These are phyloP conservation scores for Bolboschoenus planiculmis DNA, from an alignment of 176 grass and related monocot genomes.

Conservation along the genomic window DNA sequence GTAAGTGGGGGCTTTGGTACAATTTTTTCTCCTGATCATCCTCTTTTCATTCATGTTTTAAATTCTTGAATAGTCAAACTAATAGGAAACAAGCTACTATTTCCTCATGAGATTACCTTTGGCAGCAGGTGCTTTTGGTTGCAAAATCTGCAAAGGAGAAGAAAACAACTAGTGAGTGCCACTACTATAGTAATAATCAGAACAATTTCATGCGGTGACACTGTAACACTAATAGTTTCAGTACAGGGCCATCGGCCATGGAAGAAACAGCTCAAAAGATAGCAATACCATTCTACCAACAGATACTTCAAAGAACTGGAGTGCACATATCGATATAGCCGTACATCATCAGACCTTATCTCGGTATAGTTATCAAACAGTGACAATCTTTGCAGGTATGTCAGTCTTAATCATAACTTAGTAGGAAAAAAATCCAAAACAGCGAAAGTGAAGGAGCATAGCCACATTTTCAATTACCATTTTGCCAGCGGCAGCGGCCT, in stretches of 20 bases:
- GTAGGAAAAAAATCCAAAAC: not conserved
- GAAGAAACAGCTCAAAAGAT: not conserved
- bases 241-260: not conserved
- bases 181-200: not conserved
- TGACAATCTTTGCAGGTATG: not conserved
- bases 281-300: not conserved
- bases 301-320: not conserved
- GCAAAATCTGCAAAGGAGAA: not conserved
- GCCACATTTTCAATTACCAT: not conserved
- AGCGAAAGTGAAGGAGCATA: not conserved
- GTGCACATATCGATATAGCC: not conserved
- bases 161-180: not conserved
- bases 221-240: not conserved
- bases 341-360: not conserved
- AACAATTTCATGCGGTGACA: not conserved
- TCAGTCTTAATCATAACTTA: not conserved
- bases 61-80: not conserved
- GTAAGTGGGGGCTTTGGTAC: not conserved
- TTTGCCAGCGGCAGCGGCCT: not conserved
- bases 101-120: conserved; percentile 5
- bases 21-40: not conserved
- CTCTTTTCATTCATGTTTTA: not conserved
- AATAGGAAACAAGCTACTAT: not conserved
- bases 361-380: not conserved
- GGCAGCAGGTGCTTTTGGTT: not conserved